A percentile compares a stretch with the other conserved stretches of the same genome.
Conservation (phyloP, 768 basidiomycete species). For the Auriscalpium microsporum region DNA sequence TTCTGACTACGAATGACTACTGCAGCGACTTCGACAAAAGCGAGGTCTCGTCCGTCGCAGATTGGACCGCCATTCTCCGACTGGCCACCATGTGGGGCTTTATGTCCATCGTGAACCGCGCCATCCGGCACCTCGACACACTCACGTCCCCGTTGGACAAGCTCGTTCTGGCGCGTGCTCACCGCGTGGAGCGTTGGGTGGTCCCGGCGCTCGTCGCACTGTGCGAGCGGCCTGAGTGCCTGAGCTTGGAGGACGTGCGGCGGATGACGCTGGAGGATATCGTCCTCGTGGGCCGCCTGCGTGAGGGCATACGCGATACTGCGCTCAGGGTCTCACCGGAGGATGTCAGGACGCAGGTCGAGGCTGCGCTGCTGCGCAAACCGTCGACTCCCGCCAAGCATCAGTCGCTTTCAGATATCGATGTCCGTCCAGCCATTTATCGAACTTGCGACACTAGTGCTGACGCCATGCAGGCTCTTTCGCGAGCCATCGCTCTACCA, state of each 20-base stretch:
- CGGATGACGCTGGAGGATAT: slow-evolving; percentile 6
- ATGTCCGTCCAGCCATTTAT: no score
- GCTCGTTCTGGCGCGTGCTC: slow-evolving; percentile 1
- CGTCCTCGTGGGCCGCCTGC: slow-evolving; percentile 2
- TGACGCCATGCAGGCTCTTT: no score
- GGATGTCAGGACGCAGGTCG: neutral
- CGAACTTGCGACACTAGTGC: no score
- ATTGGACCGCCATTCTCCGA: slow-evolving; percentile 9
- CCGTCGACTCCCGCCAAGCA: no score
- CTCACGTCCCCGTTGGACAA: slow-evolving; percentile 2
- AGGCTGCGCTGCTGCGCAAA: no score
- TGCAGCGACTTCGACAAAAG: slow-evolving; percentile 4
- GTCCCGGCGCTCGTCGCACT: slow-evolving; percentile 2
- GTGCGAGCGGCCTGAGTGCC: neutral
- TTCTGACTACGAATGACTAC: neutral
- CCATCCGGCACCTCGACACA: neutral
- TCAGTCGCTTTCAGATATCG: no score
- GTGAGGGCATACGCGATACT: slow-evolving; percentile 3
- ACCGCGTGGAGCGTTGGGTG: slow-evolving; percentile 3
- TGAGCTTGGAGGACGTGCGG: slow-evolving; percentile 3
- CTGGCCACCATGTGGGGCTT: slow-evolving; percentile 11
- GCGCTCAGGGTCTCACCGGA: neutral
- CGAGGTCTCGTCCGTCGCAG: slow-evolving; percentile 2
- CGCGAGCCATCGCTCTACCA: no score
- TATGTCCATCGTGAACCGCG: slow-evolving; percentile 5